phyloP scores from a whole-genome alignment of 2,329 filamentous ascomycete species.

The Graphilbum fragrans region DNA sequence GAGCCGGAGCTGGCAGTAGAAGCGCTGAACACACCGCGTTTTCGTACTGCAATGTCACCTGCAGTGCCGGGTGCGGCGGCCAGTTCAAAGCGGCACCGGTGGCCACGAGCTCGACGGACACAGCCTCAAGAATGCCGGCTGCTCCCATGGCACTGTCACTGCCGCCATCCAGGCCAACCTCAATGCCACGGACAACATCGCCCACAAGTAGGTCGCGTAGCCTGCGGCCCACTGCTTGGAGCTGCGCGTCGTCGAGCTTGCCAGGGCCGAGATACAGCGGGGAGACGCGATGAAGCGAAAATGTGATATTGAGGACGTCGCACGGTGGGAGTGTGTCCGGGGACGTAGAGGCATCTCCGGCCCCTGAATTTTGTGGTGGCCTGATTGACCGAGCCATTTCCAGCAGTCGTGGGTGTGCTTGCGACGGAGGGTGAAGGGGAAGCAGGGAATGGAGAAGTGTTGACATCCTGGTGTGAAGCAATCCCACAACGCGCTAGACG shows the following conservation, averaged over 20 bases:
- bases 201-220: constrained; percentile 44
- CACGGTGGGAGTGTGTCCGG: constrained; percentile 12
- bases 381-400: too few species aligned
- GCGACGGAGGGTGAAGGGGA: too few species aligned
- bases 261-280: constrained; percentile 36
- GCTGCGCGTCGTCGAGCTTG: constrained; percentile 22
- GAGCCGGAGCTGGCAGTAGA: constrained; percentile 28
- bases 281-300: constrained; percentile 42
- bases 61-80: constrained; percentile 20
- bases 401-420: too few species aligned
- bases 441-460: too few species aligned
- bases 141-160: constrained; percentile 23
- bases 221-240: constrained; percentile 31
- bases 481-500: too few species aligned
- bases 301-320: constrained; percentile 43
- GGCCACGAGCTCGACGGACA: constrained; percentile 34
- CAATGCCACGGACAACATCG: constrained; percentile 47
- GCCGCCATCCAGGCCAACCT: constrained; percentile 31
- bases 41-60: constrained; percentile 39
- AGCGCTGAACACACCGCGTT: constrained; percentile 37
- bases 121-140: constrained; percentile 30
- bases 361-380: too few species aligned
- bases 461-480: too few species aligned
- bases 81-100: constrained; percentile 14
- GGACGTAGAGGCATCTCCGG: neutral